phyloP scores from a whole-genome alignment of 1,284 basidiomycete genomes.

The Boletus hoseneyae region DNA sequence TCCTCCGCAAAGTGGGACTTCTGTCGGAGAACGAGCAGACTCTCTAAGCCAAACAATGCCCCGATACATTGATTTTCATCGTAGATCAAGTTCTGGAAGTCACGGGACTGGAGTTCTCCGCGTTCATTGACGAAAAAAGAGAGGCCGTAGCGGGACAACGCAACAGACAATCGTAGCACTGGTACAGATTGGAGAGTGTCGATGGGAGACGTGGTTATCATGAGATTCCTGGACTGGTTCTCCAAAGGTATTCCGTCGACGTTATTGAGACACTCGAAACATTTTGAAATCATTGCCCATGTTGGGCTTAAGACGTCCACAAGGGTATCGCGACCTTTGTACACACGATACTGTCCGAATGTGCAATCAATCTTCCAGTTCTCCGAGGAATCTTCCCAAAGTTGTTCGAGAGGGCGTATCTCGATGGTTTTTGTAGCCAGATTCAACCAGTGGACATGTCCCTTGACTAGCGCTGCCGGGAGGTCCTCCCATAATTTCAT shows the following conservation, averaged over 20 bases:
- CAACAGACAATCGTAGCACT: conserved; percentile 27
- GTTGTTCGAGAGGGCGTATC: conserved; percentile 31
- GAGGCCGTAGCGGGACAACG: conserved; percentile 34
- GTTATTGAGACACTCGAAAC: not conserved
- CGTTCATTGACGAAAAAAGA: no score
- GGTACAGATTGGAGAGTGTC: not conserved
- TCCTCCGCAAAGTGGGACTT: no score
- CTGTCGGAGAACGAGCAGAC: no score
- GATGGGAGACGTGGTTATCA: not conserved
- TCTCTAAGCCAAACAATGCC: no score
- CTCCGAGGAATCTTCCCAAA: conserved; percentile 20
- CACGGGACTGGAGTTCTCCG: no score
- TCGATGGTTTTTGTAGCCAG: conserved; percentile 28
- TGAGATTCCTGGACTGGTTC: not conserved
- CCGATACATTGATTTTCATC: no score
- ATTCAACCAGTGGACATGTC: conserved; percentile 40
- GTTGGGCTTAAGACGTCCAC: conserved; percentile 9
- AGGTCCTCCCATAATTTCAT: conserved; percentile 29
- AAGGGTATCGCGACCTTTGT: conserved; percentile 3
- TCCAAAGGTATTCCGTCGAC: no score
- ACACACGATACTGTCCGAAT: not conserved
- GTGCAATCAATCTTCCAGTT: conserved; percentile 16
- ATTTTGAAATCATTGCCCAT: not conserved
- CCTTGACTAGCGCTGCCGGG: conserved; percentile 32
- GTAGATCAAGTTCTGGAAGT: no score